Percentiles rank a stretch among this genome's conserved stretches.
Conservation (phyloP, 179 eudicot species). For the Camellia oleifera region DNA sequence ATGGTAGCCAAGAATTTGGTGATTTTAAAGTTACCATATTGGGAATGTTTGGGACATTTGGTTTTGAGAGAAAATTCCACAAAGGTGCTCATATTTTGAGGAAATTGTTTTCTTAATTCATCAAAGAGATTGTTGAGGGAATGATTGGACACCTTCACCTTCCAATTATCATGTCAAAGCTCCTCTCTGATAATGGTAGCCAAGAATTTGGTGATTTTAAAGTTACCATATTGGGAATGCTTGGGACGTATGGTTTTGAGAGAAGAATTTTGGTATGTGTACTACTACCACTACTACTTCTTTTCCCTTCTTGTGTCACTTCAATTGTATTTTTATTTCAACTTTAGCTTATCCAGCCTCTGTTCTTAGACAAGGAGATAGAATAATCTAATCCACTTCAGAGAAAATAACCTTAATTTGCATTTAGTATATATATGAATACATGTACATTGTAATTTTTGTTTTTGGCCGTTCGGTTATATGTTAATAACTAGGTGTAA, state of each 20-base stretch:
- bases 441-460: background rate
- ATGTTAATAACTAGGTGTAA: background rate
- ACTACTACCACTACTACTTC: background rate
- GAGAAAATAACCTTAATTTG: background rate
- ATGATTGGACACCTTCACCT: conserved; percentile 90
- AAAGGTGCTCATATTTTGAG: conserved; percentile 62
- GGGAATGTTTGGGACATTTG: conserved; percentile 92
- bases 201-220: conserved; percentile 99
- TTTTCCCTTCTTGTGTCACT: background rate
- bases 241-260: conserved; percentile 91
- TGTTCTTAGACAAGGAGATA: background rate
- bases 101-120: conserved; percentile 64
- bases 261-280: conserved; percentile 77
- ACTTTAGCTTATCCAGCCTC: background rate
- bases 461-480: too few species aligned
- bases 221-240: conserved; percentile 89
- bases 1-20: conserved; percentile 90
- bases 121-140: conserved; percentile 92
- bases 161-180: conserved; percentile 82
- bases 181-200: conserved; percentile 76
- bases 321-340: background rate
- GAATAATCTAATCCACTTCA: background rate
- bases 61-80: conserved; percentile 84
- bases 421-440: background rate
- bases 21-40: conserved; percentile 87